phyloP scores from a whole-genome alignment of 2,329 filamentous ascomycete species.

The Canariomyces notabilis region DNA sequence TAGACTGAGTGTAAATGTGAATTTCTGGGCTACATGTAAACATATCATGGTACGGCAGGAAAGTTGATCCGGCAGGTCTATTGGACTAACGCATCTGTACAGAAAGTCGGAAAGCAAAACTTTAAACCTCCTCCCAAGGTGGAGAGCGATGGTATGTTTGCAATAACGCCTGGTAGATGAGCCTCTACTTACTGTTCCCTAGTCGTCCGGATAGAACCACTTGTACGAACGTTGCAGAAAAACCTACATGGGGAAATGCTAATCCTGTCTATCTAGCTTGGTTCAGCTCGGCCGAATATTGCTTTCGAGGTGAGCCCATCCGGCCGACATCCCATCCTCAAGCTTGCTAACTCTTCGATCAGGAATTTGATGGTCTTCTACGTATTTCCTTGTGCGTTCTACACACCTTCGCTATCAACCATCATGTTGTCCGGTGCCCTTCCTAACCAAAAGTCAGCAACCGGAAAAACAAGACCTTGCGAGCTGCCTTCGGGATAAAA shows the following conservation, averaged over 20 bases:
- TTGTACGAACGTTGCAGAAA: no score
- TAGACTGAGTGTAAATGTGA: slow-evolving; percentile 84
- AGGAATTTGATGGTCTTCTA: slow-evolving; percentile 90
- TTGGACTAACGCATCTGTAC: background rate
- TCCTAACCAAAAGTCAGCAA: slow-evolving; percentile 29
- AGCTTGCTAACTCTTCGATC: background rate
- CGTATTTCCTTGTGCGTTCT: slow-evolving; percentile 65
- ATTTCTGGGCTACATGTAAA: slow-evolving; percentile 70
- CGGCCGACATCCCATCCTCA: background rate
- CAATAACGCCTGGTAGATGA: background rate
- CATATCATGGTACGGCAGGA: slow-evolving; percentile 53
- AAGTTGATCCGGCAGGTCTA: background rate
- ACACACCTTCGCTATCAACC: background rate
- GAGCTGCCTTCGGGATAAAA: slow-evolving; percentile 73
- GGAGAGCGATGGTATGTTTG: slow-evolving; percentile 73
- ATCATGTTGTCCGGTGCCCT: background rate
- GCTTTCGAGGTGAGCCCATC: slow-evolving; percentile 54
- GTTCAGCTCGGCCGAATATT: slow-evolving; percentile 71
- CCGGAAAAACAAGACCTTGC: slow-evolving; percentile 84
- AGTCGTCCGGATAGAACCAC: slow-evolving; percentile 27
- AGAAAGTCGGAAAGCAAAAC: slow-evolving; percentile 91
- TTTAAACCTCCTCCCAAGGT: slow-evolving; percentile 93
- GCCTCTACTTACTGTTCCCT: slow-evolving; percentile 6
- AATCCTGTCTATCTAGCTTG: slow-evolving; percentile 51
- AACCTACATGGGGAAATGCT: background rate